phyloP scores from a whole-genome alignment of 345 rosid genomes.

The Diplotaxis tenuifolia region DNA sequence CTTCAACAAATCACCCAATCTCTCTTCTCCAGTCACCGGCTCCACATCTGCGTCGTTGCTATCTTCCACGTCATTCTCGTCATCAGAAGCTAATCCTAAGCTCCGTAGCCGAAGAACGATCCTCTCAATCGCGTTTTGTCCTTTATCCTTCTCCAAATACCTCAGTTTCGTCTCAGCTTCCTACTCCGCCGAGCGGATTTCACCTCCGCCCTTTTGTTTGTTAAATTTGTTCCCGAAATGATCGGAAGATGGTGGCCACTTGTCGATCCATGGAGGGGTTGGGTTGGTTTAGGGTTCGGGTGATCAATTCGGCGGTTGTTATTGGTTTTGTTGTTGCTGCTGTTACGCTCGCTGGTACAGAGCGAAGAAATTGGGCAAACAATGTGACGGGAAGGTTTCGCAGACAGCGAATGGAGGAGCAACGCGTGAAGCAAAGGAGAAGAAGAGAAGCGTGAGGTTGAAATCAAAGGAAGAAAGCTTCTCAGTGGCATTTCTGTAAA shows the following conservation, averaged over 20 bases:
- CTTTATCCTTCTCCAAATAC: constrained; percentile 43
- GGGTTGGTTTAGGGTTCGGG: constrained; percentile 37
- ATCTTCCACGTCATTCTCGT: constrained; percentile 38
- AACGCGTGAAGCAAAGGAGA: constrained; percentile 40
- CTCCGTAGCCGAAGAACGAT: constrained; percentile 84
- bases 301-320: constrained; percentile 34
- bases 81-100: constrained; percentile 71
- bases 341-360: constrained; percentile 37
- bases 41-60: constrained; percentile 31
- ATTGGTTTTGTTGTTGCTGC: constrained; percentile 28
- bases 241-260: constrained; percentile 41
- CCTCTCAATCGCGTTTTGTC: constrained; percentile 70
- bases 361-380: constrained; percentile 43
- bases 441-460: constrained; percentile 41
- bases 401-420: constrained; percentile 40
- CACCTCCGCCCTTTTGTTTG: no score
- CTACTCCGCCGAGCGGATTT: constrained; percentile 30
- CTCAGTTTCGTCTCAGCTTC: constrained; percentile 29
- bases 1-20: constrained; percentile 67
- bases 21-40: constrained; percentile 74
- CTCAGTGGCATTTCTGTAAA: constrained; percentile 72
- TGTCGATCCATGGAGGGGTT: constrained; percentile 63
- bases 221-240: constrained; percentile 10
- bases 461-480: constrained; percentile 49
- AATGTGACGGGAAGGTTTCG: constrained; percentile 40